Base-by-base conservation (phyloP, 306 rosid genomes). In the Glycyrrhiza uralensis region DNA sequence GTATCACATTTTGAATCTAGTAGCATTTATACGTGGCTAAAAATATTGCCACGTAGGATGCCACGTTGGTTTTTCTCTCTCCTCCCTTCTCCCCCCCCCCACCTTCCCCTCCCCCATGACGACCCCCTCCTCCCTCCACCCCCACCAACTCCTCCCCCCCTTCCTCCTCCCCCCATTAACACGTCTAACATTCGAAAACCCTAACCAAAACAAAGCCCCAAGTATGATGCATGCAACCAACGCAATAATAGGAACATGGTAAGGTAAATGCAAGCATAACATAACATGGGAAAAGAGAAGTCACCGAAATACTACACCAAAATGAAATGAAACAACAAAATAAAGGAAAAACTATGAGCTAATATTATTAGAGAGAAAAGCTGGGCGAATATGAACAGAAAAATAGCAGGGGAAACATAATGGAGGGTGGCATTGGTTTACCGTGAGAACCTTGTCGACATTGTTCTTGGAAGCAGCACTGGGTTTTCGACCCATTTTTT, bases 401-500 rank as follows among this genome's bases (percentile, higher is more conserved):
- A 47, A 17, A 51, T 1, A 46, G 23, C n/a, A 0, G 4, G 0
- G 44, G 13, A 38, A 28, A 42, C 5, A 24, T 0, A 0, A n/a
- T n/a, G n/a, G n/a, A 6, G 8, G 6, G 38, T 12, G 22, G 29
- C n/a, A n/a, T 1, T 18, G 22, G 20, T 18, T 36, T 57, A 79
- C 84, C 81, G 5, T 22, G 29, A 19, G 41, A 14, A n/a, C 11
- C 26, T 19, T 60, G 41, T 54, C 49, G 12, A n/a, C n/a, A n/a
- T 1, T 24, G 22, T 5, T 63, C 65, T 54, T 81, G 38, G 51
- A 4, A 66, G 56, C n/a, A n/a, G n/a, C 32, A 8, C 5, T 42
- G 33, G 80, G 76, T 61, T 49, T 85, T 69, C 82, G 29, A 15
- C 75, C 88, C 88, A 81, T 85, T 55, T 54, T 22, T 36, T 5